phyloP scores from a whole-genome alignment of 163 green algal genomes.

The Prototheca cutis region DNA sequence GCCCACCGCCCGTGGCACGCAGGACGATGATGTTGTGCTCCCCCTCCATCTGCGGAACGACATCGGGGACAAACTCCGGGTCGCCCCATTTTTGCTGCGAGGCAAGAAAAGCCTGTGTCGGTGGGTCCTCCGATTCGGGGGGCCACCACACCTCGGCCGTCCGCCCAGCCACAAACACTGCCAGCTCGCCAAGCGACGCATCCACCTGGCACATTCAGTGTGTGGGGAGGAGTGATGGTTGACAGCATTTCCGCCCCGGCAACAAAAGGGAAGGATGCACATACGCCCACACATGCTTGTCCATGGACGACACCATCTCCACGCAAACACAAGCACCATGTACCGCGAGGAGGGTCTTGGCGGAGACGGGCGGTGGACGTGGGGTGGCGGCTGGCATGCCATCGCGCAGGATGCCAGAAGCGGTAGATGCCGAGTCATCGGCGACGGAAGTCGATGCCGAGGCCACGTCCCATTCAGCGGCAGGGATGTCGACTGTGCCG shows the following conservation, averaged over 20 bases:
- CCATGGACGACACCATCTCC: no score
- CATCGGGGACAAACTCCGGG: background rate
- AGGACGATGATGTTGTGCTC: conserved; percentile 44
- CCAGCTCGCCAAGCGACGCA: conserved; percentile 48
- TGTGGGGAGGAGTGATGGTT: no score
- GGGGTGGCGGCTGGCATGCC: no score
- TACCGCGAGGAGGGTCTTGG: no score
- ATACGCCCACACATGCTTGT: no score
- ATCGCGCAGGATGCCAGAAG: no score
- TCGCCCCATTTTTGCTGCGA: background rate
- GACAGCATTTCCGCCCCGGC: no score
- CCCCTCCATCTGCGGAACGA: conserved; percentile 31
- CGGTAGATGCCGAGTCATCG: no score
- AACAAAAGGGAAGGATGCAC: no score
- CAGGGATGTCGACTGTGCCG: background rate
- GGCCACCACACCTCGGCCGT: conserved; percentile 48
- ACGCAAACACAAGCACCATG: no score
- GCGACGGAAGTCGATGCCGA: no score
- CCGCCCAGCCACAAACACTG: conserved; percentile 43
- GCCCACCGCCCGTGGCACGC: conserved; percentile 25
- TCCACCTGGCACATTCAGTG: conserved; percentile 43
- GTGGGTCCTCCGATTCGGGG: conserved; percentile 2
- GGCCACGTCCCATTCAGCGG: conserved; percentile 18
- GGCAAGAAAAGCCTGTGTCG: background rate
- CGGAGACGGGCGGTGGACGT: no score